A percentile compares a stretch with the other conserved stretches of the same genome.
Conservation (phyloP, 129 eudicot genomes). For the Solidago caesia region DNA sequence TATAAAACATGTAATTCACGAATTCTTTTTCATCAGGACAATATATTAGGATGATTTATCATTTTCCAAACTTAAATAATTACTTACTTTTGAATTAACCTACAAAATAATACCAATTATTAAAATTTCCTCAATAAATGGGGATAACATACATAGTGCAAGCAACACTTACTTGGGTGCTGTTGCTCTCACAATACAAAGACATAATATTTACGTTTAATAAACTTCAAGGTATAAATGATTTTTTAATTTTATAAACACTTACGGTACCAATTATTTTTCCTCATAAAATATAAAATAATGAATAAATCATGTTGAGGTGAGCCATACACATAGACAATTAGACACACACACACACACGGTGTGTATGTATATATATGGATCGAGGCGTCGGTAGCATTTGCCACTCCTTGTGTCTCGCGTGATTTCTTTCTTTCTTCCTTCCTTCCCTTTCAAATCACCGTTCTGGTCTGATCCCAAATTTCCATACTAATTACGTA, state of each 20-base stretch:
- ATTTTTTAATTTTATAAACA: background rate
- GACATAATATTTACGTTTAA: background rate
- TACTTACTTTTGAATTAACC: too few relatives aligned
- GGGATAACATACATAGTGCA: too few relatives aligned
- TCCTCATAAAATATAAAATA: too few relatives aligned
- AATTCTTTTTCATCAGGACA: too few relatives aligned
- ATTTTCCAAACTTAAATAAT: too few relatives aligned
- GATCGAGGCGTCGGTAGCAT: constrained; percentile 27
- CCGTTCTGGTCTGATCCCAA: constrained; percentile 28
- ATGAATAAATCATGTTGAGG: constrained; percentile 17
- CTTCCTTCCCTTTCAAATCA: constrained; percentile 17
- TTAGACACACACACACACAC: background rate
- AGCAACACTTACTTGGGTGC: too few relatives aligned
- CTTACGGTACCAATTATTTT: background rate
- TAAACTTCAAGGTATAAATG: too few relatives aligned
- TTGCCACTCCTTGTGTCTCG: constrained; percentile 34
- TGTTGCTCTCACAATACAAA: too few relatives aligned
- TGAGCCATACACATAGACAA: constrained; percentile 18
- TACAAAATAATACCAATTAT: too few relatives aligned
- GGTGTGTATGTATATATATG: constrained; percentile 7
- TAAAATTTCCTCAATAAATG: too few relatives aligned
- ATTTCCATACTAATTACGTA: constrained; percentile 17
- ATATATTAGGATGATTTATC: too few relatives aligned
- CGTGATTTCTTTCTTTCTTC: constrained; percentile 24
- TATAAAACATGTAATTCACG: too few relatives aligned